Evolutionary conservation across 2,329 filamentous ascomycete species (phyloP).

Genomic region (Helminthosporium solani): DNA sequence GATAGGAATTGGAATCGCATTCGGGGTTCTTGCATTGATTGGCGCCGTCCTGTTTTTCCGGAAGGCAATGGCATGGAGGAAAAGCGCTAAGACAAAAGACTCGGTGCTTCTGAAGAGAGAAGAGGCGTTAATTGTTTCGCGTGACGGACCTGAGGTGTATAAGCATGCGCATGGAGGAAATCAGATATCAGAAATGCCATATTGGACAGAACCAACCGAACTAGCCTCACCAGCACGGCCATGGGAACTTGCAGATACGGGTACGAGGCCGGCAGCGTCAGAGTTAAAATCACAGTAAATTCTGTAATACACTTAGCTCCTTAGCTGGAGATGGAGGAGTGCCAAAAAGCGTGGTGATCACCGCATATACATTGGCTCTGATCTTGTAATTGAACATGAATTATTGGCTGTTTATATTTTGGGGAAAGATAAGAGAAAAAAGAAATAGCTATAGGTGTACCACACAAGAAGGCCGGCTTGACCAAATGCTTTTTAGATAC

Average conservation of each 20-base stretch:
- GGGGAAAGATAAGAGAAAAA: no score
- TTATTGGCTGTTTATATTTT: no score
- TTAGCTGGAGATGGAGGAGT: no score
- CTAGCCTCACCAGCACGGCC: background rate
- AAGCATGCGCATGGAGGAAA: background rate
- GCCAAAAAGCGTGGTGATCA: no score
- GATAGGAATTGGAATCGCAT: conserved; percentile 6
- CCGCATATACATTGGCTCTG: no score
- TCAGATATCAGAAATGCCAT: background rate
- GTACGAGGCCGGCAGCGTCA: background rate
- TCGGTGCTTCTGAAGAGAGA: background rate
- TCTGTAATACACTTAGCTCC: no score
- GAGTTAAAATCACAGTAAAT: no score
- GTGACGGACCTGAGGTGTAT: background rate
- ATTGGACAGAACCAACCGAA: background rate
- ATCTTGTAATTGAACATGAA: no score
- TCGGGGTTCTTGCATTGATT: conserved; percentile 1
- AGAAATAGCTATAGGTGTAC: no score
- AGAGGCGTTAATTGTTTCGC: background rate
- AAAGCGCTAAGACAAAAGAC: background rate
- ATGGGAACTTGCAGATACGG: background rate
- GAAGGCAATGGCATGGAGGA: background rate
- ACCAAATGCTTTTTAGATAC: no score
- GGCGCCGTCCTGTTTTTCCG: background rate
- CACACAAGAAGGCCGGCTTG: no score